Evolutionary conservation across 495 filamentous ascomycete genomes (phyloP).

Genomic region (Poronia punctata): DNA sequence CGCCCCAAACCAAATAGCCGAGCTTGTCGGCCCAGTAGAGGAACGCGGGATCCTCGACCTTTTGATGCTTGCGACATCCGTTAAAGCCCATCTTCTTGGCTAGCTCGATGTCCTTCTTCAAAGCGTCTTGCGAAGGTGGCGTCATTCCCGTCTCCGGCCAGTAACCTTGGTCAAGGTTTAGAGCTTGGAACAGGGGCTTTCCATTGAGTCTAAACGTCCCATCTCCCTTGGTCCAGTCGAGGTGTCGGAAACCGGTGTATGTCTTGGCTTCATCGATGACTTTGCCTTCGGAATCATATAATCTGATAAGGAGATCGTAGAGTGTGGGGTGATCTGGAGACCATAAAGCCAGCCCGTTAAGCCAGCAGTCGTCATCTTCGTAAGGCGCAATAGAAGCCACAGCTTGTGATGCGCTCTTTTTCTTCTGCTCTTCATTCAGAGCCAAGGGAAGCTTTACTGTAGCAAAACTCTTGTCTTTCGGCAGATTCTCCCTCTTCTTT

Average conservation of each 20-base stretch:
- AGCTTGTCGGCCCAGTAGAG: conserved; percentile 29
- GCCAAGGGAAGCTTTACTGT: conserved; percentile 41
- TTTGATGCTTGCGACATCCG: conserved; percentile 52
- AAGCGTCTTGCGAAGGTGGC: conserved; percentile 45
- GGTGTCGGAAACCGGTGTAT: conserved; percentile 53
- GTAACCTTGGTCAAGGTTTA: conserved; percentile 54
- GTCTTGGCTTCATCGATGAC: conserved; percentile 46
- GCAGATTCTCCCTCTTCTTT: conserved; percentile 25
- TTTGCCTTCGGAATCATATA: conserved; percentile 23
- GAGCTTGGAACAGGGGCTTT: conserved; percentile 50
- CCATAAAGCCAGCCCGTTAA: conserved; percentile 38
- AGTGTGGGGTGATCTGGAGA: conserved; percentile 48
- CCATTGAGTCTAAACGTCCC: conserved; percentile 52
- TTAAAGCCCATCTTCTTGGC: conserved; percentile 54
- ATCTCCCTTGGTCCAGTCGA: conserved; percentile 42
- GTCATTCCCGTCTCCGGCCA: conserved; percentile 55
- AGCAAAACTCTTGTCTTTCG: conserved; percentile 30
- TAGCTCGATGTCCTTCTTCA: conserved; percentile 47
- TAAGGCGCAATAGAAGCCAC: conserved; percentile 13
- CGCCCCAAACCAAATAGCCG: conserved; percentile 30
- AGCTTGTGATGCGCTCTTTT: conserved; percentile 14
- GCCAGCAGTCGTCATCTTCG: conserved; percentile 19
- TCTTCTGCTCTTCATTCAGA: conserved; percentile 30
- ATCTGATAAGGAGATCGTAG: conserved; percentile 46
- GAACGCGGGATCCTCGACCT: conserved; percentile 31